Evolutionary conservation across 2,329 filamentous ascomycete genomes (phyloP).

Genomic region (Laburnicola sp.): DNA sequence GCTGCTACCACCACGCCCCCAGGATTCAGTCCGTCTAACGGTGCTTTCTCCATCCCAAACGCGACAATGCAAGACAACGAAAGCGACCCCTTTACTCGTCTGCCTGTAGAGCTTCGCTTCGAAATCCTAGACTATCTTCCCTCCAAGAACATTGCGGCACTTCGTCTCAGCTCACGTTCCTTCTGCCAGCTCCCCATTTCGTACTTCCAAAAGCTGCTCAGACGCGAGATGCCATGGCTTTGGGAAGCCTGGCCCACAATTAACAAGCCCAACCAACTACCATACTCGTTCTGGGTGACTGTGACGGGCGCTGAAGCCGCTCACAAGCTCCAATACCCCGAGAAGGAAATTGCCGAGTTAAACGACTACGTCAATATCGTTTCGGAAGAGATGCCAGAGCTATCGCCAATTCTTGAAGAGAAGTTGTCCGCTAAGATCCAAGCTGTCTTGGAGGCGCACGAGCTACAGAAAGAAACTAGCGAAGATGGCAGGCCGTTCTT

Average conservation of each 20-base stretch:
- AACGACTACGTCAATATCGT: slow-evolving; percentile 9
- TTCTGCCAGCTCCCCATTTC: slow-evolving; percentile 23
- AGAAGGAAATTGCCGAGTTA: not conserved
- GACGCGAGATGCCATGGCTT: slow-evolving; percentile 29
- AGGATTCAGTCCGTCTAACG: slow-evolving; percentile 1
- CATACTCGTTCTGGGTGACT: slow-evolving; percentile 13
- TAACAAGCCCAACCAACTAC: not conserved
- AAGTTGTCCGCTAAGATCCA: not conserved
- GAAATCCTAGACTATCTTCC: slow-evolving; percentile 19
- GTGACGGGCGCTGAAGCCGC: not conserved
- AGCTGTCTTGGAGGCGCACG: not conserved
- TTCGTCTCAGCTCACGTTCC: slow-evolving; percentile 23
- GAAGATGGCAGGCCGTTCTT: slow-evolving; percentile 6
- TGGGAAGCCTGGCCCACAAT: slow-evolving; percentile 22
- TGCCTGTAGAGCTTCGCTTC: slow-evolving; percentile 24
- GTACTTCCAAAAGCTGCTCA: slow-evolving; percentile 22
- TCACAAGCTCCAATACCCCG: not conserved
- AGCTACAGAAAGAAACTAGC: not conserved
- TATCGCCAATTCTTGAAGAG: slow-evolving; percentile 1
- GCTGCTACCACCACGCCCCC: not conserved
- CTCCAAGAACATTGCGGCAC: slow-evolving; percentile 22
- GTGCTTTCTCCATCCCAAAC: slow-evolving; percentile 2
- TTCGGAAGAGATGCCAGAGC: slow-evolving; percentile 12
- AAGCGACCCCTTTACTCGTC: slow-evolving; percentile 19
- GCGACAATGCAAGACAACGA: not conserved